Percentiles rank a stretch among this genome's conserved stretches.
These are phyloP conservation scores for Aspergillus fijiensis DNA, from an alignment of 2,329 filamentous ascomycete species.

Conservation along the genomic window DNA sequence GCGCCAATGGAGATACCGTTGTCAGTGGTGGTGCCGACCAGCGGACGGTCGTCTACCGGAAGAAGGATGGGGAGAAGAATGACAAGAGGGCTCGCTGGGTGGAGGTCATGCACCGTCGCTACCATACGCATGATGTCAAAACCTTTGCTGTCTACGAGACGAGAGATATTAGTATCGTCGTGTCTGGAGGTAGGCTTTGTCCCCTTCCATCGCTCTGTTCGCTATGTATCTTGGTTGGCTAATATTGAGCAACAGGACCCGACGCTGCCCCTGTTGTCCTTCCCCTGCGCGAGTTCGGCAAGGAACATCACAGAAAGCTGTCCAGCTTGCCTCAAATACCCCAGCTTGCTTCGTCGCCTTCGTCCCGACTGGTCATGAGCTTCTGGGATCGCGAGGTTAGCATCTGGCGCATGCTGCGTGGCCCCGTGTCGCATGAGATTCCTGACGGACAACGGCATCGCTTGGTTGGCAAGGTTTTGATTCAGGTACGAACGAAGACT, in stretches of 20 bases:
- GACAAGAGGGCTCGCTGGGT: constrained; percentile 68
- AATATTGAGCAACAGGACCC: constrained; percentile 57
- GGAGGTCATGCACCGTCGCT: constrained; percentile 79
- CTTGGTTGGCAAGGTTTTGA: constrained; percentile 66
- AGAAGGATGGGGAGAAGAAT: constrained; percentile 50
- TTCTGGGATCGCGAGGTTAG: constrained; percentile 91
- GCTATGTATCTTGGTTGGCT: constrained; percentile 6
- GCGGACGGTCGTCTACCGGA: constrained; percentile 78
- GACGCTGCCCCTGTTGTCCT: constrained; percentile 81
- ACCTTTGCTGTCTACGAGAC: constrained; percentile 88
- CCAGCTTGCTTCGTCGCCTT: constrained; percentile 69
- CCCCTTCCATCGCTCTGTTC: not conserved
- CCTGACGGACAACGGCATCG: constrained; percentile 38
- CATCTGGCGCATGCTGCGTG: constrained; percentile 67
- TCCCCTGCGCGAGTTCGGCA: constrained; percentile 72
- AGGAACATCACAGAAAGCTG: constrained; percentile 77
- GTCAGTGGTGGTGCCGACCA: constrained; percentile 91
- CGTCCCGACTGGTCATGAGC: constrained; percentile 74
- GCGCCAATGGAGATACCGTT: constrained; percentile 75
- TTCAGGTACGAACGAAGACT: constrained; percentile 38
- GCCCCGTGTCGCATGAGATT: constrained; percentile 50
- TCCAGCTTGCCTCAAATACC: constrained; percentile 80
- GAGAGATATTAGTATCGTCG: constrained; percentile 76
- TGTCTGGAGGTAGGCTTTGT: constrained; percentile 73
- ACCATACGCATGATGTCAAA: constrained; percentile 94